Conservation (phyloP, 176 grass and related monocot genomes). For the Alopecurus myosuroides region DNA sequence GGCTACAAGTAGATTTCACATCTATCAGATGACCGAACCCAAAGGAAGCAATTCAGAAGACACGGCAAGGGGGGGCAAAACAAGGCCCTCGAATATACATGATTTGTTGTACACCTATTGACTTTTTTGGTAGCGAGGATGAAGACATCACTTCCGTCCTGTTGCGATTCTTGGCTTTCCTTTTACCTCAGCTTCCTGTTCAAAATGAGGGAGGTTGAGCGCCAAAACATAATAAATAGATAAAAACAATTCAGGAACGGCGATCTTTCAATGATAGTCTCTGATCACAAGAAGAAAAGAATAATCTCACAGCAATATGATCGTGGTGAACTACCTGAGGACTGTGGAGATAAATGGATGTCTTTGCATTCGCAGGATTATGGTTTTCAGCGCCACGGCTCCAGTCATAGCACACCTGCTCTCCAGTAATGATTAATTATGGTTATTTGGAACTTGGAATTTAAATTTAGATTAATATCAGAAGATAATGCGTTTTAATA, state of each 20-base stretch:
- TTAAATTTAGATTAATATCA: not conserved
- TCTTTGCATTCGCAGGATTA: conserved; percentile 84
- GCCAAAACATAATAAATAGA: not conserved
- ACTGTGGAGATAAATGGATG: conserved; percentile 91
- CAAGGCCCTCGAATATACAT: conserved; percentile 6
- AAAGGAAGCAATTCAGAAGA: not conserved
- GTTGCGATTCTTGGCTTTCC: conserved; percentile 74
- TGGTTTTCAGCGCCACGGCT: conserved; percentile 96
- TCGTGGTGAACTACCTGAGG: conserved; percentile 36
- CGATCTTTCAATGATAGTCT: not conserved
- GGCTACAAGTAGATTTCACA: conserved; percentile 15
- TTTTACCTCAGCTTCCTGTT: conserved; percentile 92
- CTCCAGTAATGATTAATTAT: not conserved
- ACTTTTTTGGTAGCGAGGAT: not conserved
- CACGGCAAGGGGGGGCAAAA: not conserved
- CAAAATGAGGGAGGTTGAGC: not conserved
- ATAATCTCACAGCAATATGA: not conserved
- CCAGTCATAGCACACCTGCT: conserved; percentile 92
- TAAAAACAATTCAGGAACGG: not conserved
- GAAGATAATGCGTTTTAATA: not conserved
- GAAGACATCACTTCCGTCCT: conserved; percentile 46
- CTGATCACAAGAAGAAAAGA: not conserved
- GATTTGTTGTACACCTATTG: conserved; percentile 8
- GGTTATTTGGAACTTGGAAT: not conserved
- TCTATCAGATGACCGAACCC: not conserved